A percentile compares a stretch with the other conserved stretches of the same genome.
These are phyloP conservation scores for Penicillium sp. DNA, from an alignment of 2,329 filamentous ascomycete genomes.

Conservation along the genomic window DNA sequence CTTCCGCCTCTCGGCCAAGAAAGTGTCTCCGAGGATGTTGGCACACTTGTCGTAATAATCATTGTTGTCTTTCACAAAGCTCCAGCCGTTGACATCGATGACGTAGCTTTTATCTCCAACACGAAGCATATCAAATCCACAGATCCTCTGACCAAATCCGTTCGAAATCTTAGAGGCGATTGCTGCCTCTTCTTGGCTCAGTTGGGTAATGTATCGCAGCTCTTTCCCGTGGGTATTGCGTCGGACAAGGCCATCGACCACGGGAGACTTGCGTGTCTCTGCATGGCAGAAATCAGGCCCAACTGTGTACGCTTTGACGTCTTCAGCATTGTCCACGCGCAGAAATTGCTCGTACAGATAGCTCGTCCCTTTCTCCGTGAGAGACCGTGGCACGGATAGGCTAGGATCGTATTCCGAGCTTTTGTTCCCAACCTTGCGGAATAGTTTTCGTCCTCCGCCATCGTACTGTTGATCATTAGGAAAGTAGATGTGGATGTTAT, in stretches of 20 bases:
- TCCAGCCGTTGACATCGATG: constrained; percentile 99
- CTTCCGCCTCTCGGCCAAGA: constrained; percentile 69
- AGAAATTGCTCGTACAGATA: constrained; percentile 98
- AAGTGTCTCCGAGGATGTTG: constrained; percentile 81
- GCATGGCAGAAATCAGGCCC: constrained; percentile 91
- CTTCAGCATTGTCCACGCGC: constrained; percentile 92
- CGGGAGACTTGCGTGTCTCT: constrained; percentile 93
- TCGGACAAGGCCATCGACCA: constrained; percentile 92
- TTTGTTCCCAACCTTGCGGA: constrained; percentile 98
- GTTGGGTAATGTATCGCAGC: constrained; percentile 85
- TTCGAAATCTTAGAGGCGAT: constrained; percentile 88
- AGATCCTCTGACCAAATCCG: constrained; percentile 91
- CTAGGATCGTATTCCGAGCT: constrained; percentile 89
- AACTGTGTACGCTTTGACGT: constrained; percentile 98
- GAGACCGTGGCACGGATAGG: constrained; percentile 72
- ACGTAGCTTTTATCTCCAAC: constrained; percentile 90
- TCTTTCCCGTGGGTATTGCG: constrained; percentile 98
- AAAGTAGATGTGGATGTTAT: constrained; percentile 98
- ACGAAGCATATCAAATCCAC: constrained; percentile 89
- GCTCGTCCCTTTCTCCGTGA: constrained; percentile 76
- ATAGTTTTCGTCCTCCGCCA: constrained; percentile 85
- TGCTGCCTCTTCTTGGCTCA: constrained; percentile 74
- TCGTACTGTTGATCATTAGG: constrained; percentile 70
- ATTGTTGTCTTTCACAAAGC: constrained; percentile 98
- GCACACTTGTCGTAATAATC: constrained; percentile 95